A percentile compares a stretch with the other conserved stretches of the same genome.
phyloP scores from a whole-genome alignment of 164 flowering plant genomes.

The Tinospora cordifolia region DNA sequence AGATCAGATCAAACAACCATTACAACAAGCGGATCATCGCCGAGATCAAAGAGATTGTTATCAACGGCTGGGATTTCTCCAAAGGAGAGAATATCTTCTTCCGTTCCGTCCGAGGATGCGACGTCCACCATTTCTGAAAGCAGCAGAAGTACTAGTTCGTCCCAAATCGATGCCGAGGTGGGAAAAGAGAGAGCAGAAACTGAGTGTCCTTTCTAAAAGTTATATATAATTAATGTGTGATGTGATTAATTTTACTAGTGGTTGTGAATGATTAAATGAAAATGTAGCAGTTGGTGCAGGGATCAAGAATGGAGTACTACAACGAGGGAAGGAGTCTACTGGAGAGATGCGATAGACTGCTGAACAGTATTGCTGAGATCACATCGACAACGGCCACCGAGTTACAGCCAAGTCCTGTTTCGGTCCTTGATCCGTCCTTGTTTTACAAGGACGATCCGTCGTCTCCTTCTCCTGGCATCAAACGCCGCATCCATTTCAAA shows the following conservation, averaged over 20 bases:
- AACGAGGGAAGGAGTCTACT: constrained; percentile 59
- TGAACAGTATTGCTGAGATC: constrained; percentile 81
- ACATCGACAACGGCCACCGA: constrained; percentile 32
- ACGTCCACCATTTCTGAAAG: constrained; percentile 43
- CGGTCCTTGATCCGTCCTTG: constrained; percentile 76
- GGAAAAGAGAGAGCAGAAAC: no score
- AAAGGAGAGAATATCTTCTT: constrained; percentile 12
- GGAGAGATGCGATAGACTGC: constrained; percentile 82
- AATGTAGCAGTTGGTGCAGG: constrained; percentile 28
- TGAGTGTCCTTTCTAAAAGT: not conserved
- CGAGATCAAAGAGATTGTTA: constrained; percentile 31
- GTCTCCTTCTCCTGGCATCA: constrained; percentile 60
- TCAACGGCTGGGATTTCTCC: constrained; percentile 17
- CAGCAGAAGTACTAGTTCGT: constrained; percentile 41
- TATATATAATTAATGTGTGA: not conserved
- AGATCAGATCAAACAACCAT: constrained; percentile 28
- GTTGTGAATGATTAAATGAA: not conserved
- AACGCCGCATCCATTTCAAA: constrained; percentile 58
- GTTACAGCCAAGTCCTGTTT: constrained; percentile 87
- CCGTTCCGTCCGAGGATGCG: constrained; percentile 29
- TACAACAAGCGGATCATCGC: constrained; percentile 35
- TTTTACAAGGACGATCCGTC: constrained; percentile 59
- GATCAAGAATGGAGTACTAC: constrained; percentile 44
- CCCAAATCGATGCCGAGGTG: constrained; percentile 67
- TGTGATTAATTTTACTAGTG: not conserved